These are phyloP conservation scores for Lactarius deliciosus DNA, from an alignment of 768 basidiomycete genomes.

Conservation along the genomic window DNA sequence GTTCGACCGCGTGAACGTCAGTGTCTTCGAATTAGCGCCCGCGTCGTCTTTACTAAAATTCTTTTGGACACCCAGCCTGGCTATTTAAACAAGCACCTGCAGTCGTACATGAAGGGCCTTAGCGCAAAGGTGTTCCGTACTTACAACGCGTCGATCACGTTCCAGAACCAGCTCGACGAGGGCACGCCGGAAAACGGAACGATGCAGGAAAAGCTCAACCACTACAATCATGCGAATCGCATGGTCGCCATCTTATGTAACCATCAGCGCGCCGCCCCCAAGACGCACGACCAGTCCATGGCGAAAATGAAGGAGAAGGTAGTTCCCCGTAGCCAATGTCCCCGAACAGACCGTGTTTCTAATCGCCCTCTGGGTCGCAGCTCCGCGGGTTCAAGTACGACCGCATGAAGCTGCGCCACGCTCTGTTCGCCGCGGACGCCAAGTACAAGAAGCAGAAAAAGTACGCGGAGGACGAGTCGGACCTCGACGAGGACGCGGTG, in stretches of 20 bases:
- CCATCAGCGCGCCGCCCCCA: slow-evolving; percentile 94
- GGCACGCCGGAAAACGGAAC: slow-evolving; percentile 66
- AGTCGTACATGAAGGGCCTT: slow-evolving; percentile 92
- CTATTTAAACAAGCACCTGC: slow-evolving; percentile 87
- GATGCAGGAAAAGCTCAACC: slow-evolving; percentile 93
- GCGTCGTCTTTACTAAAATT: neutral
- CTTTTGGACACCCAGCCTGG: slow-evolving; percentile 55
- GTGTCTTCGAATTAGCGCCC: slow-evolving; percentile 33
- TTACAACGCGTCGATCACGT: slow-evolving; percentile 96
- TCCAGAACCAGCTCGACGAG: slow-evolving; percentile 86
- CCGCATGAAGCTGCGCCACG: slow-evolving; percentile 93
- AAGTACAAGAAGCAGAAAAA: slow-evolving; percentile 81
- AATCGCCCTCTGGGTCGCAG: slow-evolving; percentile 41
- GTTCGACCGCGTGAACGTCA: slow-evolving; percentile 93
- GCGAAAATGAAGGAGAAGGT: slow-evolving; percentile 93
- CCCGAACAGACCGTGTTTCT: neutral
- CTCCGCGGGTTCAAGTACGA: slow-evolving; percentile 91
- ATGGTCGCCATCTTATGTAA: slow-evolving; percentile 98
- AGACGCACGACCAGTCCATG: slow-evolving; percentile 92
- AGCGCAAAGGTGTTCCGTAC: slow-evolving; percentile 99
- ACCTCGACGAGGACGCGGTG: slow-evolving; percentile 92
- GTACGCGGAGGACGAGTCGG: slow-evolving; percentile 83
- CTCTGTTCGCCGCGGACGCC: slow-evolving; percentile 72
- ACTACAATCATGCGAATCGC: slow-evolving; percentile 96
- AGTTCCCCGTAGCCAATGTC: slow-evolving; percentile 30